phyloP scores from a whole-genome alignment of 2,329 filamentous ascomycete genomes.

The Rachicladosporium sp. region DNA sequence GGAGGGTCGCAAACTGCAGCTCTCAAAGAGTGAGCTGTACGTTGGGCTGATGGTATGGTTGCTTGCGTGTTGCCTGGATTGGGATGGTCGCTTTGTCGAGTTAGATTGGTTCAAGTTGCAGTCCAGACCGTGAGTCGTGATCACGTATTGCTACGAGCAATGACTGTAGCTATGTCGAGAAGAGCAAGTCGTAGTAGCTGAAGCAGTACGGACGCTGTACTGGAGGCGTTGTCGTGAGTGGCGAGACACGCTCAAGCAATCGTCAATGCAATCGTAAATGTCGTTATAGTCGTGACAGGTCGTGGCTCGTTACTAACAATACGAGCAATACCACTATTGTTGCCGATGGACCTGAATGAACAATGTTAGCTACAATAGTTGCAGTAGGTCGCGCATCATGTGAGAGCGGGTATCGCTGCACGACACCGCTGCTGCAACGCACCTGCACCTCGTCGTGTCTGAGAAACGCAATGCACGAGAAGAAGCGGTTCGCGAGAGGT shows the following conservation, averaged over 20 bases:
- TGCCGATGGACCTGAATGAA: constrained; percentile 2
- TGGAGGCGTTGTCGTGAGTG: constrained; percentile 3
- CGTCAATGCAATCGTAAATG: constrained; percentile 23
- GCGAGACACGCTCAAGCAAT: constrained; percentile 19
- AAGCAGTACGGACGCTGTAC: background rate
- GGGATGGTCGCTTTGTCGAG: background rate
- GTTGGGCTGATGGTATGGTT: background rate
- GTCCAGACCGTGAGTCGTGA: background rate
- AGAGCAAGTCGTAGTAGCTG: background rate
- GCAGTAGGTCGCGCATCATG: constrained; percentile 5
- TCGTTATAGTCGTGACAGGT: constrained; percentile 23
- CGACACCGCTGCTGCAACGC: constrained; percentile 12
- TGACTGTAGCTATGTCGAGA: background rate
- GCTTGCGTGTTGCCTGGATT: background rate
- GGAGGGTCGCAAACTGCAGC: background rate
- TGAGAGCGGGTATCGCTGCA: constrained; percentile 9
- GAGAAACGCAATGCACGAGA: constrained; percentile 25
- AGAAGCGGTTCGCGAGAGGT: constrained; percentile 18
- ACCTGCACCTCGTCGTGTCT: constrained; percentile 21
- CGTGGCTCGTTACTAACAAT: constrained; percentile 19
- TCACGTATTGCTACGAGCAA: background rate
- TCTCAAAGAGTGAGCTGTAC: background rate
- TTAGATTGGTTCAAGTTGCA: background rate
- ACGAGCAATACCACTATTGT: constrained; percentile 13
- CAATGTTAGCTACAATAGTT: constrained; percentile 2